Evolutionary conservation across 2,329 filamentous ascomycete genomes (phyloP).

Genomic region (Helotiales sp.): DNA sequence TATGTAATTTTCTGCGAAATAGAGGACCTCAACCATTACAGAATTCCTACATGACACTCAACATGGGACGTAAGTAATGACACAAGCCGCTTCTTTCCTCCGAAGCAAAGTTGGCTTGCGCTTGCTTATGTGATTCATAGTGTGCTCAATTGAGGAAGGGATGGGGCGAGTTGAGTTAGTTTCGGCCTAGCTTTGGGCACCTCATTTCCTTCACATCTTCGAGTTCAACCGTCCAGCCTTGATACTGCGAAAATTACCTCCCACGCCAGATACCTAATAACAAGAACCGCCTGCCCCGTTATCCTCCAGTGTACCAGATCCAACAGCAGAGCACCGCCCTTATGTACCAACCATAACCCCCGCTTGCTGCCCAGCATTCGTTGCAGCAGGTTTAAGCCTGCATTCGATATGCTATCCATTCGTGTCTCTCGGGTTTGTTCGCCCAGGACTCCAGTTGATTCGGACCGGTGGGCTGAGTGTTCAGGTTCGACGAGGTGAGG

Average conservation of each 20-base stretch:
- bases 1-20: too few relatives aligned
- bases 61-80: too few relatives aligned
- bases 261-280: neutral
- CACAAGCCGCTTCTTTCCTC: too few relatives aligned
- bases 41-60: too few relatives aligned
- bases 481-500: neutral
- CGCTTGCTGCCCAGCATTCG: too few relatives aligned
- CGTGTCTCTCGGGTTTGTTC: neutral
- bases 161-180: neutral
- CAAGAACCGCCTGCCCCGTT: neutral
- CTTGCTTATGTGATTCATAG: too few relatives aligned
- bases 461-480: neutral
- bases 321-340: neutral
- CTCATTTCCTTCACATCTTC: neutral
- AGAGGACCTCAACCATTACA: too few relatives aligned
- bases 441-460: slow-evolving; percentile 4
- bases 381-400: too few relatives aligned
- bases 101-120: too few relatives aligned
- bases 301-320: neutral
- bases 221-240: neutral
- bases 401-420: slow-evolving; percentile 14
- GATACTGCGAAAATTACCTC: neutral
- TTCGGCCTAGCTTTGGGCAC: neutral
- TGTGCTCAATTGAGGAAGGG: neutral
- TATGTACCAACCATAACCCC: neutral